These are phyloP conservation scores for Trifolium repens DNA, from an alignment of 306 rosid genomes.

Conservation along the genomic window DNA sequence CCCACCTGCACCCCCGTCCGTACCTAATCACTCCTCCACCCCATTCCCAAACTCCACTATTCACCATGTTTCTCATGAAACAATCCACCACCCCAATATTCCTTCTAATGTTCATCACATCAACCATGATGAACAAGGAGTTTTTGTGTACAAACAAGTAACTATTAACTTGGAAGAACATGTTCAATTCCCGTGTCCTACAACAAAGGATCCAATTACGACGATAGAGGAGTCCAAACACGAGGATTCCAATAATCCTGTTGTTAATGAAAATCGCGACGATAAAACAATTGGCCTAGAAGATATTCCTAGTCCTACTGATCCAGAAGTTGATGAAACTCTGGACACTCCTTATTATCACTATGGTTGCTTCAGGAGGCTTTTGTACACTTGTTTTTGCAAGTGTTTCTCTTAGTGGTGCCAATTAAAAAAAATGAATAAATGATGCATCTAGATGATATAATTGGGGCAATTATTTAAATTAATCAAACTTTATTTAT, in stretches of 20 bases:
- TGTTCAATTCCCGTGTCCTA: conserved; percentile 10
- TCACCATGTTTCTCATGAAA: conserved; percentile 52
- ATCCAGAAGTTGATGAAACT: background rate
- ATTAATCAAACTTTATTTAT: no score
- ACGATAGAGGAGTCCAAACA: background rate
- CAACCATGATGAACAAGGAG: background rate
- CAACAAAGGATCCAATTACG: no score
- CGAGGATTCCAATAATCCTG: background rate
- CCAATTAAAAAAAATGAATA: background rate
- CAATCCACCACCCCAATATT: background rate
- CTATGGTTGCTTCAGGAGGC: background rate
- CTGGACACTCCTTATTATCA: background rate
- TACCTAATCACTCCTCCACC: conserved; percentile 3
- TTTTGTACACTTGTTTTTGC: background rate
- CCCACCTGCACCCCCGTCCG: conserved; percentile 45
- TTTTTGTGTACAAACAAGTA: background rate
- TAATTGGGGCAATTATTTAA: no score
- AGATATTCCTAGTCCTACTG: background rate
- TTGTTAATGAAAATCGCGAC: background rate
- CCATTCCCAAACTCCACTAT: conserved; percentile 14
- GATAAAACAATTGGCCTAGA: background rate
- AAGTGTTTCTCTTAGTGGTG: background rate
- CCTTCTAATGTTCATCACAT: conserved; percentile 1
- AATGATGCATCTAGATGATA: background rate
- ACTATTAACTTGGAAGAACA: background rate